phyloP scores from a whole-genome alignment of 2,329 filamentous ascomycete genomes.

The Sclerotinia trifoliorum region DNA sequence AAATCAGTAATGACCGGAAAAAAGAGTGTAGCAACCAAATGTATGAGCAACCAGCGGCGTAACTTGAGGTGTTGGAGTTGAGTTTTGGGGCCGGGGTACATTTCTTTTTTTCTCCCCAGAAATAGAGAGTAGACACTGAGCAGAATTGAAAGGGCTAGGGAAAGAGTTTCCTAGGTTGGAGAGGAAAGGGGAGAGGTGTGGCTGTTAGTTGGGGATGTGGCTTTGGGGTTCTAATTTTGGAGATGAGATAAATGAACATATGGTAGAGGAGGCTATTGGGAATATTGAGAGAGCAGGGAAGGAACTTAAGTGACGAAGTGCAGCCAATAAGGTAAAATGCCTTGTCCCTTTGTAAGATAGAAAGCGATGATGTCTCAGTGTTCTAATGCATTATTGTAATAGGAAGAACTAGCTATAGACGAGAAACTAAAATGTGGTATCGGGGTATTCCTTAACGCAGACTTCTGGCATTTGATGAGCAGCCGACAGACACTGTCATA shows the following conservation, averaged over 20 bases:
- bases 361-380: neutral
- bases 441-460: neutral
- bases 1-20: neutral
- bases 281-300: neutral
- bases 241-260: neutral
- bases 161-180: neutral
- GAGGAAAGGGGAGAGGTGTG: neutral
- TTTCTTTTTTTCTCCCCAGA: too few species aligned
- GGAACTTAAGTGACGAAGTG: neutral
- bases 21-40: neutral
- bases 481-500: neutral
- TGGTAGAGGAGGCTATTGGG: too few species aligned
- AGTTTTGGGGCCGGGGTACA: neutral
- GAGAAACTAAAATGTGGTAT: too few species aligned
- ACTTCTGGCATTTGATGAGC: neutral
- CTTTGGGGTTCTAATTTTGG: too few species aligned
- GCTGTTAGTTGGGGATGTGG: neutral
- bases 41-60: neutral
- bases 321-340: neutral
- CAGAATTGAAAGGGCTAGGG: neutral
- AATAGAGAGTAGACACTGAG: neutral
- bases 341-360: neutral
- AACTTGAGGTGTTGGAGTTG: neutral
- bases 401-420: too few species aligned
- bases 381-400: too few species aligned